phyloP scores from a whole-genome alignment of 768 basidiomycete genomes.

The Ramaria sp. region DNA sequence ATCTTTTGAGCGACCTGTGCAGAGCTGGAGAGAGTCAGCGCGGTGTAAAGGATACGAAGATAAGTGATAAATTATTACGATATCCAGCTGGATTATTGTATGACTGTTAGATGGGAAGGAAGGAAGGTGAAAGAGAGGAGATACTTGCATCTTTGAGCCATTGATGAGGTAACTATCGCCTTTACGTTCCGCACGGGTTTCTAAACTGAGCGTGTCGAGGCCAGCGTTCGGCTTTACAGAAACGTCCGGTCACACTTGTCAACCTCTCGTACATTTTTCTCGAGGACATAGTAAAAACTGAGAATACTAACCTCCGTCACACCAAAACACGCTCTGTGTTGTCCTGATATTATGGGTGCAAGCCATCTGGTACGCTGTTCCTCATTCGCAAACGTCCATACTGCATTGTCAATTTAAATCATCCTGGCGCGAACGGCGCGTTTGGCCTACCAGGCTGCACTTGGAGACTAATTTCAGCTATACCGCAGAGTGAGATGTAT shows the following conservation, averaged over 20 bases:
- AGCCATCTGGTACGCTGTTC: constrained; percentile 10
- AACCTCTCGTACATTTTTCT: neutral
- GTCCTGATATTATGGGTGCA: constrained; percentile 12
- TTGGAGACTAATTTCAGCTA: neutral
- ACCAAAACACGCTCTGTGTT: constrained; percentile 13
- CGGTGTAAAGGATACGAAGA: neutral
- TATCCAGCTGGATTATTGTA: constrained; percentile 7
- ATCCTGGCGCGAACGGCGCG: neutral
- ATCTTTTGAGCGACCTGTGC: constrained; percentile 13
- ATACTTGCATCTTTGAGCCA: constrained; percentile 12
- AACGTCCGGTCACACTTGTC: neutral
- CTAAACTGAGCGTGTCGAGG: constrained; percentile 13
- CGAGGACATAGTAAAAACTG: neutral
- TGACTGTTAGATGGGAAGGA: neutral
- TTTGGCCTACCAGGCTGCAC: constrained; percentile 9
- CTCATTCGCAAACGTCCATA: constrained; percentile 10
- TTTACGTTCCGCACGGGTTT: constrained; percentile 11
- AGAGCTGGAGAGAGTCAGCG: neutral
- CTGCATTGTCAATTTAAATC: neutral
- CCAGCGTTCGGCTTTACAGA: constrained; percentile 12
- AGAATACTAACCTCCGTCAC: constrained; percentile 12
- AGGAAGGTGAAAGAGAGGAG: neutral
- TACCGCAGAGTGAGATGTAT: neutral
- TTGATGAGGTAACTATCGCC: constrained; percentile 13
- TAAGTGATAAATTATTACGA: neutral